These are phyloP conservation scores for Fusarium setosum DNA, from an alignment of 2,329 filamentous ascomycete genomes.

Conservation along the genomic window DNA sequence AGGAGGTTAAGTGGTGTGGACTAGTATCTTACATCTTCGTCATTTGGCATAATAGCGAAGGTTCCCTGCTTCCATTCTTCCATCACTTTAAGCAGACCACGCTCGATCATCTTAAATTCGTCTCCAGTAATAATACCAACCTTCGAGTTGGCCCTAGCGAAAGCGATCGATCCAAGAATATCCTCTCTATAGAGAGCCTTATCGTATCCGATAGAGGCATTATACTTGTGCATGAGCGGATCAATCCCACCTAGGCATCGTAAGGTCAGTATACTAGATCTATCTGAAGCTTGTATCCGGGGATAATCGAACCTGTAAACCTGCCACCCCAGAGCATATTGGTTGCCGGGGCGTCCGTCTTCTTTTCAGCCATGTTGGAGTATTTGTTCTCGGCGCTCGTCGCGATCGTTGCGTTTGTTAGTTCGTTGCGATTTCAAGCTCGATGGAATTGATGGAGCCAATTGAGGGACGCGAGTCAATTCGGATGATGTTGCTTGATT, in stretches of 20 bases:
- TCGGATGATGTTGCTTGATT: slow-evolving; percentile 25
- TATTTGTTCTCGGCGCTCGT: slow-evolving; percentile 22
- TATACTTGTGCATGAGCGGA: slow-evolving; percentile 88
- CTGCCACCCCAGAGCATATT: slow-evolving; percentile 60
- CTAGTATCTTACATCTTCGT: slow-evolving; percentile 60
- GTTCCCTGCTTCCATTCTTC: slow-evolving; percentile 64
- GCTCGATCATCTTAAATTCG: slow-evolving; percentile 81
- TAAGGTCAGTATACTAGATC: slow-evolving; percentile 44
- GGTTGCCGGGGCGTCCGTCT: slow-evolving; percentile 44
- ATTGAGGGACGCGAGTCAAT: slow-evolving; percentile 35
- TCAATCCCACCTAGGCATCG: slow-evolving; percentile 68
- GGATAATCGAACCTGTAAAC: slow-evolving; percentile 58
- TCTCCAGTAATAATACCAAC: slow-evolving; percentile 77
- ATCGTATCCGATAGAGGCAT: slow-evolving; percentile 82
- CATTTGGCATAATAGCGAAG: slow-evolving; percentile 64
- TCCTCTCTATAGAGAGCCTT: slow-evolving; percentile 83
- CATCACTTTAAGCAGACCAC: slow-evolving; percentile 71
- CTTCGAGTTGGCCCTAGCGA: slow-evolving; percentile 83
- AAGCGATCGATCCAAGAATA: slow-evolving; percentile 84
- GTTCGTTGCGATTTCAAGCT: slow-evolving; percentile 29
- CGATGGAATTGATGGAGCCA: slow-evolving; percentile 30
- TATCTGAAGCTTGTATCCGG: slow-evolving; percentile 37
- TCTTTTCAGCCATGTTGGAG: slow-evolving; percentile 38
- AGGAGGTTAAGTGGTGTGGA: slow-evolving; percentile 7
- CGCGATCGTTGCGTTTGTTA: slow-evolving; percentile 23